These are phyloP conservation scores for Sodiomyces alkalinus DNA, from an alignment of 2,329 filamentous ascomycete species.

Conservation along the genomic window DNA sequence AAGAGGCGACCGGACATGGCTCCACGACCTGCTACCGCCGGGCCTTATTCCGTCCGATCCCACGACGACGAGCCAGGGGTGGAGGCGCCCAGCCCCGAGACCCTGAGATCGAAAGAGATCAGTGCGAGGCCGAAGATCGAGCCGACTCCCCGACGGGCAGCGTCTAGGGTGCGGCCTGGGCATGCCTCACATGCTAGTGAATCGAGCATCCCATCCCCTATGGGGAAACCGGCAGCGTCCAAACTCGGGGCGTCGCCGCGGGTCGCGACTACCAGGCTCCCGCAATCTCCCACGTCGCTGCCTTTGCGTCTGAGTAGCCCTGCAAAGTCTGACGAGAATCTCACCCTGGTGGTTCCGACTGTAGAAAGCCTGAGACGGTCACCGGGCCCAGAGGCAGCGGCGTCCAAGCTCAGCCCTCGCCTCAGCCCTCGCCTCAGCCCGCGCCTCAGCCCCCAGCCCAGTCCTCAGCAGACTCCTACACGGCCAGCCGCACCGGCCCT, in stretches of 20 bases:
- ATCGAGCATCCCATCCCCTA: slow-evolving; percentile 31
- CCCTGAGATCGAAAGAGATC: slow-evolving; percentile 26
- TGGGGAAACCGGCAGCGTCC: slow-evolving; percentile 15
- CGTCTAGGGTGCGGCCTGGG: slow-evolving; percentile 27
- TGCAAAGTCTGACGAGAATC: slow-evolving; percentile 30
- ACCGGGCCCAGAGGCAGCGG: too few species aligned
- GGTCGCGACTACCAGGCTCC: slow-evolving; percentile 24
- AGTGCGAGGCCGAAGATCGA: slow-evolving; percentile 33
- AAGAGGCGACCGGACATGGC: slow-evolving; percentile 42
- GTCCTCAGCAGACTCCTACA: too few species aligned
- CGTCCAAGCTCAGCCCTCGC: slow-evolving; percentile 4
- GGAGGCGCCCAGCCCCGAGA: slow-evolving; percentile 32
- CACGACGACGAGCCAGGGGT: slow-evolving; percentile 27
- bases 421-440: too few species aligned
- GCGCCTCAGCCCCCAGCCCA: too few species aligned
- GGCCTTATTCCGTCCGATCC: slow-evolving; percentile 48
- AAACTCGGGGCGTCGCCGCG: slow-evolving; percentile 24
- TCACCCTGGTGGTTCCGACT: slow-evolving; percentile 35
- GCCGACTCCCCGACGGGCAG: slow-evolving; percentile 36
- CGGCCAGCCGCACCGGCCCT: slow-evolving; percentile 5
- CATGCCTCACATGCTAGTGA: slow-evolving; percentile 36
- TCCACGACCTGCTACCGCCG: slow-evolving; percentile 46
- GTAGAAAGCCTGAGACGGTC: slow-evolving; percentile 23
- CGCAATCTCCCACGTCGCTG: slow-evolving; percentile 13
- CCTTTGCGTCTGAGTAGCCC: slow-evolving; percentile 25